Evolutionary conservation across 306 rosid genomes (phyloP).

Genomic region (Crotalaria pallida): DNA sequence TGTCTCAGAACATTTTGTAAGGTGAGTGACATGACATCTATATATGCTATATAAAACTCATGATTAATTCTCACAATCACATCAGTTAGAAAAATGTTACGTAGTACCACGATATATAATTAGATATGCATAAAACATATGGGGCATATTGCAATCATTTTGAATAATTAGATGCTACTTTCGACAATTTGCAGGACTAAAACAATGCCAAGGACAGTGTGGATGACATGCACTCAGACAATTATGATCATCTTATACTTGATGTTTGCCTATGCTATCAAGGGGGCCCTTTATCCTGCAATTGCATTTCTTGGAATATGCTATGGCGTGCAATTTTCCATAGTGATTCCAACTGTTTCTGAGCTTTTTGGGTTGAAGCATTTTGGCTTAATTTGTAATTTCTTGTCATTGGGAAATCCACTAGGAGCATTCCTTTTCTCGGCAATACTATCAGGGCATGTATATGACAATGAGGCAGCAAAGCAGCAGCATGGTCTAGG

Average conservation of each 20-base stretch:
- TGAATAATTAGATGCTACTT: background rate
- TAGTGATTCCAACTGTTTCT: slow-evolving; percentile 80
- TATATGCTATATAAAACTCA: background rate
- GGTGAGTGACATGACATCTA: slow-evolving; percentile 35
- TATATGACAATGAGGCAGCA: slow-evolving; percentile 67
- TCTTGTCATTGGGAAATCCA: slow-evolving; percentile 67
- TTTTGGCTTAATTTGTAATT: slow-evolving; percentile 60
- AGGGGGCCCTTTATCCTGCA: slow-evolving; percentile 57
- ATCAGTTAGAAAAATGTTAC: background rate
- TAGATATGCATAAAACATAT: too few relatives aligned
- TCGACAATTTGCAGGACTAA: slow-evolving; percentile 41
- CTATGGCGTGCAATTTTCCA: slow-evolving; percentile 69
- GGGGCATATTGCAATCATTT: background rate
- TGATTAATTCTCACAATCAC: background rate
- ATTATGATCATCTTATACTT: slow-evolving; percentile 55
- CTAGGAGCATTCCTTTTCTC: slow-evolving; percentile 80
- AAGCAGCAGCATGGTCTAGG: slow-evolving; percentile 54
- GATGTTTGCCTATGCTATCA: slow-evolving; percentile 53
- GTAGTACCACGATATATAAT: too few relatives aligned
- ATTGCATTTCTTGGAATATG: slow-evolving; percentile 66
- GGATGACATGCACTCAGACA: slow-evolving; percentile 75
- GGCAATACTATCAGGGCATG: slow-evolving; percentile 61
- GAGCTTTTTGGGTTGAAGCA: slow-evolving; percentile 75
- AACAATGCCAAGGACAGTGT: slow-evolving; percentile 62
- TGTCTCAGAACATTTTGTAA: slow-evolving; percentile 76